A percentile compares a stretch with the other conserved stretches of the same genome.
phyloP scores from a whole-genome alignment of 1,284 basidiomycete species.

The Schizophyllum commune region DNA sequence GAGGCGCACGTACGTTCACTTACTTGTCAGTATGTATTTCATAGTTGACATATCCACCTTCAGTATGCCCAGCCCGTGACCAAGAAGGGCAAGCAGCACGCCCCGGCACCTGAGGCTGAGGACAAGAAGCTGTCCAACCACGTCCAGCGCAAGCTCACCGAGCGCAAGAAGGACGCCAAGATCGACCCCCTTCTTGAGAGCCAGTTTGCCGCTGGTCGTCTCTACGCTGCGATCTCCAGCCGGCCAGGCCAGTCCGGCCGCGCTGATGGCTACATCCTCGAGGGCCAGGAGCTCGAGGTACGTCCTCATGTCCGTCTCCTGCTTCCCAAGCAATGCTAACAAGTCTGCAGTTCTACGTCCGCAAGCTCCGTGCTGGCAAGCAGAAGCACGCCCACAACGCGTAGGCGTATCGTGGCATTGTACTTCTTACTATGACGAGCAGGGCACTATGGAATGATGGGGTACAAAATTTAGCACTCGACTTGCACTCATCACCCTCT shows the following conservation, averaged over 20 bases:
- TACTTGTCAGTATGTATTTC: constrained; percentile 6
- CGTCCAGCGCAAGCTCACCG: constrained; percentile 76
- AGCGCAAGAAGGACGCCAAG: constrained; percentile 90
- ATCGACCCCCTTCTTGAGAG: constrained; percentile 81
- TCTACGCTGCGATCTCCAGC: constrained; percentile 85
- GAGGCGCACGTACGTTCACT: constrained; percentile 77
- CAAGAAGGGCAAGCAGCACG: constrained; percentile 72
- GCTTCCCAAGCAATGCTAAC: constrained; percentile 8
- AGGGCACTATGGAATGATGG: too few species aligned
- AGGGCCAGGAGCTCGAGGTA: constrained; percentile 95
- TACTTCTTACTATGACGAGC: too few species aligned
- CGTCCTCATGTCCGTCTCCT: constrained; percentile 13
- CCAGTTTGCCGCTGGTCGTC: constrained; percentile 83
- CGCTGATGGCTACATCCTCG: constrained; percentile 91
- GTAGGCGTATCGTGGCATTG: constrained; percentile 17
- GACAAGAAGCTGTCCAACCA: constrained; percentile 86
- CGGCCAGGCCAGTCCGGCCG: constrained; percentile 93
- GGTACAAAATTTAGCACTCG: too few species aligned
- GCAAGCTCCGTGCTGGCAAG: constrained; percentile 88
- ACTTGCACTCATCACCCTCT: too few species aligned
- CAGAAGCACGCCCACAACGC: constrained; percentile 77
- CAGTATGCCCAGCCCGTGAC: constrained; percentile 90
- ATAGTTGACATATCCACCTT: constrained; percentile 4
- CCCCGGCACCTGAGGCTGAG: constrained; percentile 38
- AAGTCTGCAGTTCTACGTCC: constrained; percentile 74